A percentile compares a stretch with the other conserved stretches of the same genome.
Evolutionary conservation across 2,329 filamentous ascomycete species (phyloP).

Genomic region (Ceratocystiopsis minuta): DNA sequence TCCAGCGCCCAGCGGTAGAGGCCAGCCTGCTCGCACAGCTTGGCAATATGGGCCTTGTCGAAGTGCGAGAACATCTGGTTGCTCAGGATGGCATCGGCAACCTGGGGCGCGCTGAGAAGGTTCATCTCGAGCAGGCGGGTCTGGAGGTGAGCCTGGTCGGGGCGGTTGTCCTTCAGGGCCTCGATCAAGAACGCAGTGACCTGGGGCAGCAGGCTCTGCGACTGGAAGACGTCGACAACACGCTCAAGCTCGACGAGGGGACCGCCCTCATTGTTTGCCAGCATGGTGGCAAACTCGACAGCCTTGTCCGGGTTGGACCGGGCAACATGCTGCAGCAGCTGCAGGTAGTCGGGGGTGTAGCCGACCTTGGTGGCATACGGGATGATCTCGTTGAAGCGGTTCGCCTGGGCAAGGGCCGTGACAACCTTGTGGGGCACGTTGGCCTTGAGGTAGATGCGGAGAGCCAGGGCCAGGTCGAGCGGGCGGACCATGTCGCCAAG

Average conservation of each 20-base stretch:
- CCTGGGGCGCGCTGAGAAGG: conserved; percentile 84
- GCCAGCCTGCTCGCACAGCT: conserved; percentile 83
- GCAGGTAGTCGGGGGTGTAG: conserved; percentile 91
- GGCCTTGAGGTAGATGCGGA: conserved; percentile 79
- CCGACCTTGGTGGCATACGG: conserved; percentile 71
- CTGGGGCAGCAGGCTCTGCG: conserved; percentile 93
- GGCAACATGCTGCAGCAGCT: conserved; percentile 80
- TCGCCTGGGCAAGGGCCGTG: conserved; percentile 83
- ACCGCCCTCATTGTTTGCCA: conserved; percentile 77
- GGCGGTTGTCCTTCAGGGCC: conserved; percentile 83
- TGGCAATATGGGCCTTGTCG: conserved; percentile 74
- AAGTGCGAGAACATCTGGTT: conserved; percentile 99
- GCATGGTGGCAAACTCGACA: conserved; percentile 78
- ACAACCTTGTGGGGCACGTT: conserved; percentile 88
- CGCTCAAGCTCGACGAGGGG: conserved; percentile 83
- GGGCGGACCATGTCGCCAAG: conserved; percentile 84
- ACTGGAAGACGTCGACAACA: conserved; percentile 94
- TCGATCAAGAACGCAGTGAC: conserved; percentile 96
- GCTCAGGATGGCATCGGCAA: conserved; percentile 90
- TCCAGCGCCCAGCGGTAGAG: conserved; percentile 76
- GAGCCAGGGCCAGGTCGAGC: conserved; percentile 74
- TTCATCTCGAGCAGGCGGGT: conserved; percentile 97
- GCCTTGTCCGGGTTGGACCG: conserved; percentile 85
- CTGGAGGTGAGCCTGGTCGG: conserved; percentile 83
- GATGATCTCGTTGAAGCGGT: conserved; percentile 92